These are phyloP conservation scores for Trametes maxima DNA, from an alignment of 768 basidiomycete species.

Conservation along the genomic window DNA sequence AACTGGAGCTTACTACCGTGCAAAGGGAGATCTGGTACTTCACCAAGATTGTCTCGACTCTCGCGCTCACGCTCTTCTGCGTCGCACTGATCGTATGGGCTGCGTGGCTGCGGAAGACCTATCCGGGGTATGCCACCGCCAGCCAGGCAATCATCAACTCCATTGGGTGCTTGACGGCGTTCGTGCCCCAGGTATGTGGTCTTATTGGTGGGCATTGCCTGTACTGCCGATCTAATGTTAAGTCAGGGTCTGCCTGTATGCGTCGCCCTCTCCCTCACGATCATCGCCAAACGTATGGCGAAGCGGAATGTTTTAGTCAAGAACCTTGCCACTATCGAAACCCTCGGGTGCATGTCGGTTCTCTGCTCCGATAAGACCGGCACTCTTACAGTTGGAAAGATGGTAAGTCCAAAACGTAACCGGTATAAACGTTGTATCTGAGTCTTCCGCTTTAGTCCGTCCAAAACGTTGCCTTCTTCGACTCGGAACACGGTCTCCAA, in stretches of 20 bases:
- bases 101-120: slow-evolving; percentile 43
- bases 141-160: slow-evolving; percentile 55
- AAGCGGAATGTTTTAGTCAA: slow-evolving; percentile 56
- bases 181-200: slow-evolving; percentile 51
- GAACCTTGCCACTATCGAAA: slow-evolving; percentile 66
- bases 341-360: slow-evolving; percentile 62
- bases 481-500: slow-evolving; percentile 26
- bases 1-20: slow-evolving; percentile 49
- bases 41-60: slow-evolving; percentile 50
- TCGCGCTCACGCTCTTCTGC: slow-evolving; percentile 44
- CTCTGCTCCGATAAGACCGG: slow-evolving; percentile 62
- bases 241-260: slow-evolving; percentile 43
- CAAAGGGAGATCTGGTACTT: slow-evolving; percentile 54
- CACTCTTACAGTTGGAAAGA: slow-evolving; percentile 55
- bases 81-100: slow-evolving; percentile 40
- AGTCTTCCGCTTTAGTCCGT: slow-evolving; percentile 37
- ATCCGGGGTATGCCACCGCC: slow-evolving; percentile 50
- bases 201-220: slow-evolving; percentile 20
- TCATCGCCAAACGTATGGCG: slow-evolving; percentile 45
- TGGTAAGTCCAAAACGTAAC: slow-evolving; percentile 35
- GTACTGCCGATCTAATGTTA: neutral
- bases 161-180: slow-evolving; percentile 53
- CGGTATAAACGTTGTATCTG: neutral
- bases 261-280: slow-evolving; percentile 55
- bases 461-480: slow-evolving; percentile 43